These are phyloP conservation scores for Plantago coronopus DNA, from an alignment of 305 asterid genomes.

Conservation along the genomic window DNA sequence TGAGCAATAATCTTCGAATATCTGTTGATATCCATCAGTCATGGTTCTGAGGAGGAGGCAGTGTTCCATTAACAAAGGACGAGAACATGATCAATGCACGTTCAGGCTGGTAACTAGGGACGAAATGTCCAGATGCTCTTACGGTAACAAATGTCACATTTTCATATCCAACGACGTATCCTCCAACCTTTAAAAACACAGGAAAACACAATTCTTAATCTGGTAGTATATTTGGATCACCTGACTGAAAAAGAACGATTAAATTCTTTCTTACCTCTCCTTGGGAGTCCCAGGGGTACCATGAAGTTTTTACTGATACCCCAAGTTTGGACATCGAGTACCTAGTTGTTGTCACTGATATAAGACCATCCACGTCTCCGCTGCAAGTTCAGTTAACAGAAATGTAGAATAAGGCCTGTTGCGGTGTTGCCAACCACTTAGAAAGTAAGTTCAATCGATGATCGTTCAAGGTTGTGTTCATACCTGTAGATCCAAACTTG, in stretches of 20 bases:
- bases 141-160: slow-evolving; percentile 53
- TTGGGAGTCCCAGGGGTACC: slow-evolving; percentile 3
- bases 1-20: not conserved
- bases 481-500: slow-evolving; percentile 42
- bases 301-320: slow-evolving; percentile 3
- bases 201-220: not conserved
- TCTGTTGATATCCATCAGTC: not conserved
- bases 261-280: no score
- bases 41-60: slow-evolving; percentile 29
- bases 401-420: no score
- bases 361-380: slow-evolving; percentile 3
- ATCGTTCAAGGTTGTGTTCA: no score
- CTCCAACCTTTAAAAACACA: slow-evolving; percentile 46
- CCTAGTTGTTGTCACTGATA: slow-evolving; percentile 5
- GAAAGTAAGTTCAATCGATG: no score
- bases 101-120: slow-evolving; percentile 64
- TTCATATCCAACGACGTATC: slow-evolving; percentile 52
- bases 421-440: no score
- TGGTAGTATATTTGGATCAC: no score
- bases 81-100: slow-evolving; percentile 44
- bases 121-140: slow-evolving; percentile 60
- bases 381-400: not conserved
- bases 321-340: not conserved
- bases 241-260: no score
- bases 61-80: slow-evolving; percentile 45